A percentile compares a stretch with the other conserved stretches of the same genome.
phyloP scores from a whole-genome alignment of 2,329 filamentous ascomycete species.

The Grosmannia serpens region DNA sequence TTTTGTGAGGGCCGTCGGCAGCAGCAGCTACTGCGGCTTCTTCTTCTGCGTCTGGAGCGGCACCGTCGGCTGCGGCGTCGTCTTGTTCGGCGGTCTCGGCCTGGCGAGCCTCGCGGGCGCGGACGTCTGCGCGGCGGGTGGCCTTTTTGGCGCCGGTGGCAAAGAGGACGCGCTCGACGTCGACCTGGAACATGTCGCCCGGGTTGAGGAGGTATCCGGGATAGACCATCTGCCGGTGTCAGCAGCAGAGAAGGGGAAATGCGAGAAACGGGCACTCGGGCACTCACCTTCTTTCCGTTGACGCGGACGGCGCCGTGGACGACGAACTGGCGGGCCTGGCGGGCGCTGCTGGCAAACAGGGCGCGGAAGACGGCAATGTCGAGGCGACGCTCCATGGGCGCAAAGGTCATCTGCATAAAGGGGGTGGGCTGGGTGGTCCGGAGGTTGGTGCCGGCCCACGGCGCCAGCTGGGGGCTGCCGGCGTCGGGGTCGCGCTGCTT shows the following conservation, averaged over 20 bases:
- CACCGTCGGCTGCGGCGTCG: conserved; percentile 12
- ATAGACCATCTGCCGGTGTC: conserved; percentile 60
- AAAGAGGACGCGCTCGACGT: conserved; percentile 75
- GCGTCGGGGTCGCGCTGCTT: conserved; percentile 23
- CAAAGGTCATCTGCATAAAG: conserved; percentile 94
- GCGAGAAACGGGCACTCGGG: background rate
- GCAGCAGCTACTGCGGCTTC: background rate
- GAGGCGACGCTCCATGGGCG: conserved; percentile 77
- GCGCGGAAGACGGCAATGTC: conserved; percentile 93
- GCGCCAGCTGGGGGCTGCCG: background rate
- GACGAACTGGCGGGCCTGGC: conserved; percentile 89
- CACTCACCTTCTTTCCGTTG: conserved; percentile 80
- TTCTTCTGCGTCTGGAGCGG: conserved; percentile 12
- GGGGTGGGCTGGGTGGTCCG: conserved; percentile 47
- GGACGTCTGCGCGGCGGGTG: conserved; percentile 9
- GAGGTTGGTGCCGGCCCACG: conserved; percentile 14
- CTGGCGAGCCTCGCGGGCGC: conserved; percentile 15
- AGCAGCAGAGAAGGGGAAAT: background rate
- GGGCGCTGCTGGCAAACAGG: conserved; percentile 83
- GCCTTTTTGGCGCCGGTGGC: conserved; percentile 70
- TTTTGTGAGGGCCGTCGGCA: conserved; percentile 4
- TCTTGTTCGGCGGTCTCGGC: conserved; percentile 12
- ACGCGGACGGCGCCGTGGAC: conserved; percentile 89
- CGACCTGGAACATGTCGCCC: conserved; percentile 96
- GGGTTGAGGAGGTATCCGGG: conserved; percentile 92